These are phyloP conservation scores for Mimosa pudica DNA, from an alignment of 306 rosid genomes.

Conservation along the genomic window DNA sequence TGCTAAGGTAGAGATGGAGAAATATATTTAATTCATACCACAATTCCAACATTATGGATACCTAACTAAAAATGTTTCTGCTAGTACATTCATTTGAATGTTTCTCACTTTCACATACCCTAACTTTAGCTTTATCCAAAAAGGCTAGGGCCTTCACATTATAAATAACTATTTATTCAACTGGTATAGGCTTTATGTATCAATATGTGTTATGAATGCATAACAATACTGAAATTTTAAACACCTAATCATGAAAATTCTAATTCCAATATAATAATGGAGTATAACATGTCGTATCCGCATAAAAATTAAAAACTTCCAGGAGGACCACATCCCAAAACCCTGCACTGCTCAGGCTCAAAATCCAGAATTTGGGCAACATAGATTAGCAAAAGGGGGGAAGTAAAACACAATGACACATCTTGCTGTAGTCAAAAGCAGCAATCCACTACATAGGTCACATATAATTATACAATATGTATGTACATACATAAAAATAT, in stretches of 20 bases:
- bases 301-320: neutral
- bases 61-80: neutral
- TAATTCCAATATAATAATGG: neutral
- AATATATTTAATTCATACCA: neutral
- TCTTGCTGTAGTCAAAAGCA: slow-evolving; percentile 4
- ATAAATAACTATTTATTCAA: too few species aligned
- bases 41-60: neutral
- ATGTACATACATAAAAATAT: neutral
- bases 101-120: neutral
- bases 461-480: neutral
- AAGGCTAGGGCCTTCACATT: neutral
- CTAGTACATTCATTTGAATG: neutral
- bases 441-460: neutral
- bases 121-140: neutral
- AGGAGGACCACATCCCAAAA: neutral
- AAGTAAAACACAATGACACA: neutral
- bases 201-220: neutral
- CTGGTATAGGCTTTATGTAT: neutral
- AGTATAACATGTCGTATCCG: neutral
- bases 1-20: neutral
- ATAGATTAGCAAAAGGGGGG: neutral
- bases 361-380: neutral
- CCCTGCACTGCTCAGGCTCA: neutral
- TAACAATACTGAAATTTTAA: too few species aligned
- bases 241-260: neutral